Base-by-base conservation (phyloP, 306 rosid genomes). In the Coriaria nepalensis region DNA sequence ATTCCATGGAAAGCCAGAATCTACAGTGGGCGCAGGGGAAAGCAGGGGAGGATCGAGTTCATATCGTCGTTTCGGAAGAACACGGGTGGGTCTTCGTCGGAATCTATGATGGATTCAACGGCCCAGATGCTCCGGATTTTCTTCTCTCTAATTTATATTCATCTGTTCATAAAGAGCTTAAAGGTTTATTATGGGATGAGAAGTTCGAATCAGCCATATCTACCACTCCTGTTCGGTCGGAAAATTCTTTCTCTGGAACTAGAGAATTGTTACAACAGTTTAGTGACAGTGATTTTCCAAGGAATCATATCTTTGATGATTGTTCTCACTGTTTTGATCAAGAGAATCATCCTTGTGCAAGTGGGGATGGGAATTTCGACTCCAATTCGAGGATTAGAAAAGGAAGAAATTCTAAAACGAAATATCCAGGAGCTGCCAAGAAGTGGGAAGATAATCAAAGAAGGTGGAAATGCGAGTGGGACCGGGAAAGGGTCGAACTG, bases 21-120 rank as follows among this genome's bases (percentile, higher is more conserved):
- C 85, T 92, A 13, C 98, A 92, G 50, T 92, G 98, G 96, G 95
- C 96, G 35, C 98, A 92, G 47, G 98, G 98, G 14, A 92, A 85
- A 70, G 98, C 98, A 34, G 98, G 98, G 55, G 98, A 92, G 47
- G 98, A 92, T 45, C 75, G 96, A 9, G 98, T 92, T 4, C 98
- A 92, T 49, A 96, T 92, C 4, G 96, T 92, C 6, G 98, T 92
- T 10, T 92, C 98, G 0, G 98, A 92, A 52, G 98, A 92, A 47
- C 94, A 81, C 37, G 94, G 96, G 2, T 92, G 98, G 98, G 96
- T 92, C 40, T 92, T 92, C 62, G 96, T 92, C 3, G 98, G 98
- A 47, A 92, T 92, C 50, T 92, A 92, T 38, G 96, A 92, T 14
- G 98, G 98, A 32, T 92, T 92, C 72, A 92, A 74, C 32, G 98